A percentile compares a stretch with the other conserved stretches of the same genome.
These are phyloP conservation scores for Gelatoporia subvermispora DNA, from an alignment of 768 basidiomycete species.

Conservation along the genomic window DNA sequence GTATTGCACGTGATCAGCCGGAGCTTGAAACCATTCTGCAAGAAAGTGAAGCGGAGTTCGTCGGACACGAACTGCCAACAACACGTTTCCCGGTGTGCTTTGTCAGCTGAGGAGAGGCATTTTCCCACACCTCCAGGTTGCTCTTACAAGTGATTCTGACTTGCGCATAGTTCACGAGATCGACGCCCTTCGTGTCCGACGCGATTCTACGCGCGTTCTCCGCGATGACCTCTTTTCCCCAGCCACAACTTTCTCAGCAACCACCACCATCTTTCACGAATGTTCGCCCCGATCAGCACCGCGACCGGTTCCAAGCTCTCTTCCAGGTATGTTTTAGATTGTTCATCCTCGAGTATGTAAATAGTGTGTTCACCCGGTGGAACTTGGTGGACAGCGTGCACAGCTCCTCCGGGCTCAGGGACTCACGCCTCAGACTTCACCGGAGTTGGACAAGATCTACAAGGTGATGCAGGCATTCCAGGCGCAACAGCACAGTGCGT, in stretches of 20 bases:
- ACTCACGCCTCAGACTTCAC: constrained; percentile 38
- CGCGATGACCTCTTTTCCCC: constrained; percentile 13
- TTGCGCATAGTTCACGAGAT: constrained; percentile 29
- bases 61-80: too few relatives aligned
- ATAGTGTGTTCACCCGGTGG: background rate
- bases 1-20: background rate
- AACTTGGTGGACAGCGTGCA: constrained; percentile 43
- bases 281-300: constrained; percentile 9
- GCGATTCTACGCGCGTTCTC: constrained; percentile 10
- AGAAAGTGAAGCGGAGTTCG: constrained; percentile 1
- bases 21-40: constrained; percentile 4
- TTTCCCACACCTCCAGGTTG: too few relatives aligned
- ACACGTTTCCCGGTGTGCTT: background rate
- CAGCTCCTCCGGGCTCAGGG: constrained; percentile 39
- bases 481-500: constrained; percentile 25
- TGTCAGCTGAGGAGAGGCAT: constrained; percentile 2
- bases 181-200: constrained; percentile 25
- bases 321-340: constrained; percentile 18
- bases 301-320: constrained; percentile 23
- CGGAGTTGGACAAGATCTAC: constrained; percentile 38
- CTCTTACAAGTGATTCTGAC: constrained; percentile 5
- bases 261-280: constrained; percentile 11
- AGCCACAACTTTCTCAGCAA: constrained; percentile 19
- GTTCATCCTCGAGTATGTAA: background rate
- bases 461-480: constrained; percentile 35